phyloP scores from a whole-genome alignment of 139 green algal species.

The Diplosphaera chodatii region DNA sequence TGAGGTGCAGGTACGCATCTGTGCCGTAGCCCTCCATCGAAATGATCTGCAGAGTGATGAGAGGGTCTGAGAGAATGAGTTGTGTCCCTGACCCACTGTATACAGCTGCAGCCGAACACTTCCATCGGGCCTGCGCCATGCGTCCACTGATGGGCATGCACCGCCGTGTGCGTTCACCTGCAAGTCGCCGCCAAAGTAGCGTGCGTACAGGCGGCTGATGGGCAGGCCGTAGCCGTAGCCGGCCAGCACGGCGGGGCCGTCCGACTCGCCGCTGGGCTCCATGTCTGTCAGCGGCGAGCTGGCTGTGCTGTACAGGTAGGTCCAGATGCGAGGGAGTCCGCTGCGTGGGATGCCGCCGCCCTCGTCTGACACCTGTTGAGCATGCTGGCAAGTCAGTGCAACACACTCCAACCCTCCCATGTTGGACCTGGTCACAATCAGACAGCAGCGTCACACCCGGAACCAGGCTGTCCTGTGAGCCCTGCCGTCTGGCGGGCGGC shows the following conservation, averaged over 20 bases:
- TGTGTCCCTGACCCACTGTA: too few relatives aligned
- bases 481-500: too few relatives aligned
- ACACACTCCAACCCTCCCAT: too few relatives aligned
- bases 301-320: constrained; percentile 97
- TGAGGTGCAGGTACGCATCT: constrained; percentile 97
- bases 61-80: too few relatives aligned
- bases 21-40: constrained; percentile 98
- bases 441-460: not conserved
- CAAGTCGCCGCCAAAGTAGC: constrained; percentile 98
- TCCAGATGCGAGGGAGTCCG: constrained; percentile 93
- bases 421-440: too few relatives aligned
- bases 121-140: too few relatives aligned
- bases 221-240: constrained; percentile 96
- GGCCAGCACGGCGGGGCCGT: constrained; percentile 42
- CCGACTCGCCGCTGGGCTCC: constrained; percentile 13
- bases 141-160: not conserved
- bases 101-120: too few relatives aligned
- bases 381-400: too few relatives aligned
- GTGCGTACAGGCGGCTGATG: constrained; percentile 74
- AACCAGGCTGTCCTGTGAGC: too few relatives aligned
- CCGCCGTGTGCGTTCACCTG: constrained; percentile 28
- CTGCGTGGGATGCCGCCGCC: constrained; percentile 91
- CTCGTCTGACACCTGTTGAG: constrained; percentile 75
- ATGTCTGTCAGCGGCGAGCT: constrained; percentile 57
- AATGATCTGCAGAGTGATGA: constrained; percentile 59